Conservation (phyloP, 139 green algal genomes). For the Eudorina sp. region DNA sequence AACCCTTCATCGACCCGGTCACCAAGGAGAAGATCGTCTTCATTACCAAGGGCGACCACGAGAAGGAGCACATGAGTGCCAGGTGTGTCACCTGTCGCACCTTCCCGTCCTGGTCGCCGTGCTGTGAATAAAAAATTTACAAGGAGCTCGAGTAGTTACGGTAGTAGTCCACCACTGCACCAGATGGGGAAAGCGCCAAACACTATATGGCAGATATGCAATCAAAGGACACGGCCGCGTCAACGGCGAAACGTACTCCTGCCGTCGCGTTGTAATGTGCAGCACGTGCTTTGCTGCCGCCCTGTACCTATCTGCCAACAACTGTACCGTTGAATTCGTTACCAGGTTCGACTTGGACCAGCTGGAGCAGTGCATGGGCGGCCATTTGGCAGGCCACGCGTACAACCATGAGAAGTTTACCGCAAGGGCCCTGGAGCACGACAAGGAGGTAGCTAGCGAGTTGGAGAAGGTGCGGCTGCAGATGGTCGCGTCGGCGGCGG, state of each 20-base stretch:
- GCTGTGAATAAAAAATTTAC: no score
- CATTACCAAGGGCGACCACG: slow-evolving; percentile 54
- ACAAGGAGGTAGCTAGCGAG: slow-evolving; percentile 48
- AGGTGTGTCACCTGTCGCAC: not conserved
- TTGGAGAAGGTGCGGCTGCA: slow-evolving; percentile 14
- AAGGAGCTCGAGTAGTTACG: no score
- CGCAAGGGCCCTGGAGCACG: slow-evolving; percentile 50
- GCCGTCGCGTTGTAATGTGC: no score
- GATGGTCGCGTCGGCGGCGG: not conserved
- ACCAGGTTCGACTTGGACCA: slow-evolving; percentile 60
- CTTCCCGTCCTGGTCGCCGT: no score
- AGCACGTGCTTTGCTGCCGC: no score
- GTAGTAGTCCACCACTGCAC: no score
- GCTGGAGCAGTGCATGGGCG: slow-evolving; percentile 68
- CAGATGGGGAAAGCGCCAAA: no score
- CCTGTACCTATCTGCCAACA: no score
- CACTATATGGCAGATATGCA: no score
- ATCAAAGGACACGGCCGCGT: no score
- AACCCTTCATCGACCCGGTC: slow-evolving; percentile 78
- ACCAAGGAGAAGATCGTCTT: slow-evolving; percentile 86
- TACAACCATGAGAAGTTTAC: slow-evolving; percentile 61
- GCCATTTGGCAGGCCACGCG: slow-evolving; percentile 28
- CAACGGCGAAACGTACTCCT: no score
- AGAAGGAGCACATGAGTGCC: slow-evolving; percentile 46
- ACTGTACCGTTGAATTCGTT: no score